These are phyloP conservation scores for Cicer pinnatifidum DNA, from an alignment of 306 rosid genomes.

Conservation along the genomic window DNA sequence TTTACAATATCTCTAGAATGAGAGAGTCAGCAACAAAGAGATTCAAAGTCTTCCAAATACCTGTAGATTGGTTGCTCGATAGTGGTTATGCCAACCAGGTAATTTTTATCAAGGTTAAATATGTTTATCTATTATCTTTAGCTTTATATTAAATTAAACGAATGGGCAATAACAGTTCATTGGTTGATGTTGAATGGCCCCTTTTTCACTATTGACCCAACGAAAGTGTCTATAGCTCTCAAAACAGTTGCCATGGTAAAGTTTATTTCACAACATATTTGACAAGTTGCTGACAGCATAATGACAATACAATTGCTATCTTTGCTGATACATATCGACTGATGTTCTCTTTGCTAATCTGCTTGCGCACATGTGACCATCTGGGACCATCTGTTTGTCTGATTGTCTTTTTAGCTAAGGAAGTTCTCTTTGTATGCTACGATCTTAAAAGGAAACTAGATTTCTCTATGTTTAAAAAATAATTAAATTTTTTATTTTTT, in stretches of 20 bases:
- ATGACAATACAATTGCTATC: slow-evolving; percentile 55
- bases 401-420: slow-evolving; percentile 39
- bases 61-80: slow-evolving; percentile 96
- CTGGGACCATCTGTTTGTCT: slow-evolving; percentile 52
- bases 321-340: slow-evolving; percentile 36
- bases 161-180: background rate
- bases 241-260: slow-evolving; percentile 11
- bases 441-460: slow-evolving; percentile 23
- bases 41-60: slow-evolving; percentile 80
- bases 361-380: slow-evolving; percentile 61
- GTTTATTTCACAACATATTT: background rate
- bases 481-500: background rate
- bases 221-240: background rate
- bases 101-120: slow-evolving; percentile 31
- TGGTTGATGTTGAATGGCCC: slow-evolving; percentile 13
- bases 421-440: slow-evolving; percentile 40
- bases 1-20: slow-evolving; percentile 81
- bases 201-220: background rate
- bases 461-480: slow-evolving; percentile 9
- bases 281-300: slow-evolving; percentile 47
- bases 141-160: background rate
- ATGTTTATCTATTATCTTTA: slow-evolving; percentile 13
- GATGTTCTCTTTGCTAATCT: slow-evolving; percentile 50
- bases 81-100: slow-evolving; percentile 83
- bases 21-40: slow-evolving; percentile 84